A percentile compares a stretch with the other conserved stretches of the same genome.
phyloP scores from a whole-genome alignment of 345 rosid species.

The Bruguiera gymnorhiza region DNA sequence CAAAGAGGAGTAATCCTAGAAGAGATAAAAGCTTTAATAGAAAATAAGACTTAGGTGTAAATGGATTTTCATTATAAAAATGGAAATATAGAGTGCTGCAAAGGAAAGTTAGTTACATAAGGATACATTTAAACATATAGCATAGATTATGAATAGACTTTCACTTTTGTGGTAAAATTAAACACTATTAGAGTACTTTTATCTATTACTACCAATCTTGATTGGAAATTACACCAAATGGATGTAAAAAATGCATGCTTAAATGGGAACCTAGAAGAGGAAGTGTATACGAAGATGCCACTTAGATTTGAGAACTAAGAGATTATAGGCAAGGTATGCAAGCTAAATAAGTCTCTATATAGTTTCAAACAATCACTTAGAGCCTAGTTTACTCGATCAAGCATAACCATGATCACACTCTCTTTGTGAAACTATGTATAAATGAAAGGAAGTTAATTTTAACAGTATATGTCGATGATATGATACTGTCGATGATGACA shows the following conservation, averaged over 20 bases:
- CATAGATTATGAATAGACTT: background rate
- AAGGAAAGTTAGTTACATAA: background rate
- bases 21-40: background rate
- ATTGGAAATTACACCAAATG: background rate
- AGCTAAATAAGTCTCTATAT: background rate
- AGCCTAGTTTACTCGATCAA: background rate
- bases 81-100: background rate
- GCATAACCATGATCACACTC: background rate
- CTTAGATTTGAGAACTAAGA: background rate
- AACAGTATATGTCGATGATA: too few relatives aligned
- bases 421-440: too few relatives aligned
- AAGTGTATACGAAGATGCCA: background rate
- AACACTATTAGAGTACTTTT: background rate
- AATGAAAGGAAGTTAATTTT: too few relatives aligned
- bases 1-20: background rate
- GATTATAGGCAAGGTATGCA: background rate
- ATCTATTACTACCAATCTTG: background rate
- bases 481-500: too few relatives aligned
- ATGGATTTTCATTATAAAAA: background rate
- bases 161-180: background rate
- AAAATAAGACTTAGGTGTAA: background rate
- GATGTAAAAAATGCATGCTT: background rate
- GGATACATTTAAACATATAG: background rate
- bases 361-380: background rate
- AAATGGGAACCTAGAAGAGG: background rate